Conservation (phyloP, 257 asterid species). For the Lycium barbarum region DNA sequence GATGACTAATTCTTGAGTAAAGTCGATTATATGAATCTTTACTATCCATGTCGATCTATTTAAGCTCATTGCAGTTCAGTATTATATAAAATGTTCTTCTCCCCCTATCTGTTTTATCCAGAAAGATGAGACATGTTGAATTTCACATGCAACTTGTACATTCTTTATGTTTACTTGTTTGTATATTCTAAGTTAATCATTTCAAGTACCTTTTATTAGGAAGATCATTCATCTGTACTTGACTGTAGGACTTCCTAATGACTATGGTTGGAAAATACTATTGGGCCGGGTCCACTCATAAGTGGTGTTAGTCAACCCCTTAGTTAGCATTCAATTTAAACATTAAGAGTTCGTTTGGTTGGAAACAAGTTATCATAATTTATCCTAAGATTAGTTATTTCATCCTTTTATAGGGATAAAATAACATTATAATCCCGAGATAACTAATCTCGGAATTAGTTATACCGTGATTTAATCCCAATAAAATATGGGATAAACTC, state of each 20-base stretch:
- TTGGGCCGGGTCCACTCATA: neutral
- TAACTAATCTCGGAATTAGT: too few relatives aligned
- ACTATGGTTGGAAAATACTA: neutral
- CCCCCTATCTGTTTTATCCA: neutral
- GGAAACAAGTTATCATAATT: too few relatives aligned
- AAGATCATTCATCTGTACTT: neutral
- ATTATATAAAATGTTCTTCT: neutral
- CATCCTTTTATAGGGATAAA: too few relatives aligned
- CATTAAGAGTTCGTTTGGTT: too few relatives aligned
- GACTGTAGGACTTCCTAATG: neutral
- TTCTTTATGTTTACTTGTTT: neutral
- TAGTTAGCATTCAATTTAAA: neutral
- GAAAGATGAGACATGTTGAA: neutral
- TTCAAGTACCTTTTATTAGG: neutral
- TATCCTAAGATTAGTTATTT: too few relatives aligned
- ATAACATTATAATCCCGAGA: too few relatives aligned
- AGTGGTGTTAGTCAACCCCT: neutral
- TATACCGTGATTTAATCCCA: too few relatives aligned
- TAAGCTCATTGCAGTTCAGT: neutral
- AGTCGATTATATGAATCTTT: neutral
- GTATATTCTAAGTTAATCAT: neutral
- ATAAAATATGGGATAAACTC: too few relatives aligned
- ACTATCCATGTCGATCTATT: neutral
- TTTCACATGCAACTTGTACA: constrained; percentile 13
- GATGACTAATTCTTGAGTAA: constrained; percentile 53